Conservation (phyloP, 805 yeast species). For the Scheffersomyces lignosus region DNA sequence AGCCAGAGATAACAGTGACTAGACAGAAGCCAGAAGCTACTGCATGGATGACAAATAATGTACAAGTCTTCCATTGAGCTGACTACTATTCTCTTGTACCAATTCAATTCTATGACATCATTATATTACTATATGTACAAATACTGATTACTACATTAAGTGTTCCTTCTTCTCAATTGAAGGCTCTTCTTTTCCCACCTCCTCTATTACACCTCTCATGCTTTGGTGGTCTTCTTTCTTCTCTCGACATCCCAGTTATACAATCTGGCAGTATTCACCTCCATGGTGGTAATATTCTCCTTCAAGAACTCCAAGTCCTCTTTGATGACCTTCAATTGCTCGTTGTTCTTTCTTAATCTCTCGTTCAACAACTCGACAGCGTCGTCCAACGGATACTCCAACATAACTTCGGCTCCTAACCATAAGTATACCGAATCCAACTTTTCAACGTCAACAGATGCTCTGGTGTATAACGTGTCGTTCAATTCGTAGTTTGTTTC, state of each 20-base stretch:
- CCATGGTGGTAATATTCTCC: conserved; percentile 94
- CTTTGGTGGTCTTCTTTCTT: conserved; percentile 56
- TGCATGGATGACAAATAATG: too few relatives aligned
- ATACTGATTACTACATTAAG: too few relatives aligned
- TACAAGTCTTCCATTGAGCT: too few relatives aligned
- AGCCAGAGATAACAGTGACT: too few relatives aligned
- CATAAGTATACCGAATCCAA: conserved; percentile 71
- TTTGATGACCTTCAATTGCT: conserved; percentile 60
- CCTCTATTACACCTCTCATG: too few relatives aligned
- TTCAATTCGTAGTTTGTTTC: conserved; percentile 87
- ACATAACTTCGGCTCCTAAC: conserved; percentile 98
- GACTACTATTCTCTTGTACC: too few relatives aligned
- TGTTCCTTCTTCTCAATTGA: too few relatives aligned
- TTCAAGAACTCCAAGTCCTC: conserved; percentile 84
- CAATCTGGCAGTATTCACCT: conserved; percentile 92
- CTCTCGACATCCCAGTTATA: conserved; percentile 87
- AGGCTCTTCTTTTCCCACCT: too few relatives aligned
- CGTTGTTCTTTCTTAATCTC: conserved; percentile 63
- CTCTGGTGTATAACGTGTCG: conserved; percentile 88
- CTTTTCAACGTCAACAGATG: conserved; percentile 61
- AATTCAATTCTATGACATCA: too few relatives aligned
- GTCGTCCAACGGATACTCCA: conserved; percentile 88
- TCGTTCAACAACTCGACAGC: conserved; percentile 69
- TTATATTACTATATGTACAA: too few relatives aligned
- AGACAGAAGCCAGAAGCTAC: too few relatives aligned